Base-by-base conservation (phyloP, 345 rosid species). In the Brassica juncea region DNA sequence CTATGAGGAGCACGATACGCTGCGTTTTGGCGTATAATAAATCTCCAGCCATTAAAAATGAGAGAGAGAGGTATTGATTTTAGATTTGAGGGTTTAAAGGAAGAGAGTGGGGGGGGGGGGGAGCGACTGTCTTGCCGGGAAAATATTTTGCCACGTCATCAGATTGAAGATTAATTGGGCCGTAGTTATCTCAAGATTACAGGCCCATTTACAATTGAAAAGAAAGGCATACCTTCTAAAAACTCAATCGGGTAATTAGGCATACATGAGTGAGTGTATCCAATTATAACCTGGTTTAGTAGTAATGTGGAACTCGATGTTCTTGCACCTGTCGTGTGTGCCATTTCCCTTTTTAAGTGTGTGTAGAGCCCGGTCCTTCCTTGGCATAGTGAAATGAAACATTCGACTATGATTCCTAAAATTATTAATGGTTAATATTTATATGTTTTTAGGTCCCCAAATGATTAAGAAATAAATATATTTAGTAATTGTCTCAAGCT, bases 1-100 rank as follows among this genome's bases (percentile, higher is more conserved):
- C 99, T 37, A 94, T 73, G 11, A 94, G 74, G 19, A 92, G 87
- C 73, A 92, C 91, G 28, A 94, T 73, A 76, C 98, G 95, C 76
- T 90, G 90, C 71, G 97, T 92, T 77, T 75, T 84, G 59, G 81
- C 5, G 87, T 86, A 89, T 71, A 89, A 55, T 63, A 85, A 62
- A 44, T 84, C 77, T 66, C 72, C 73, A 16, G 77, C 87, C 92
- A 89, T 84, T 14, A 84, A 66, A 60, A 74, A 6, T 60, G 66
- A 68, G 63, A 35, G 49, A 61, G 49, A 47, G 12, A 47, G 54
- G 30, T n/a, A 5, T 49, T 34, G 63, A n/a, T 39, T 69, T 69
- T 35, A 30, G 79, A 42, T 52, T 62, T 1, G 44, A 55, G 47
- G 63, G 59, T 54, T 59, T 67, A 73, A 73, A 27, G 52, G 52